These are phyloP conservation scores for Sherardia arvensis DNA, from an alignment of 257 asterid genomes.

Conservation along the genomic window DNA sequence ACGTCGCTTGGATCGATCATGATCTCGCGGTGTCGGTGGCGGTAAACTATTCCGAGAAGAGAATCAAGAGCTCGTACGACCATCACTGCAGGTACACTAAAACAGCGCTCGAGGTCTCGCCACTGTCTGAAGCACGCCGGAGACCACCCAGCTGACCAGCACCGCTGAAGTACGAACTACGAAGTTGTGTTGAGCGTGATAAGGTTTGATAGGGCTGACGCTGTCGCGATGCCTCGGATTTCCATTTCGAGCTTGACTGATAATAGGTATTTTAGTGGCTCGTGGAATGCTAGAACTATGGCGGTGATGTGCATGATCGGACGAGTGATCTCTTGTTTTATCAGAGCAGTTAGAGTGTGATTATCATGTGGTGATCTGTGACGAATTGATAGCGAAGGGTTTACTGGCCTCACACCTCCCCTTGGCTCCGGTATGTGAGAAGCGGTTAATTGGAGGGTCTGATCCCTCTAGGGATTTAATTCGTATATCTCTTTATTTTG, in stretches of 20 bases:
- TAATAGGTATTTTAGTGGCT: constrained; percentile 38
- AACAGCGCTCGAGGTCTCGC: constrained; percentile 32
- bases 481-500: too few relatives aligned
- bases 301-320: constrained; percentile 43
- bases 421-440: too few relatives aligned
- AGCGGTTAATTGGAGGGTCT: too few relatives aligned
- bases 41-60: constrained; percentile 39
- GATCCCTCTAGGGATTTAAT: too few relatives aligned
- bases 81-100: constrained; percentile 54
- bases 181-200: constrained; percentile 10
- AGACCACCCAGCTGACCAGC: constrained; percentile 24
- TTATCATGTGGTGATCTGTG: too few relatives aligned
- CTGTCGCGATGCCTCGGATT: constrained; percentile 40
- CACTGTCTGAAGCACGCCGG: constrained; percentile 30
- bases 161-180: constrained; percentile 6
- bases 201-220: constrained; percentile 29
- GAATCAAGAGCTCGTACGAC: constrained; percentile 57
- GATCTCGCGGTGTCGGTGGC: constrained; percentile 40
- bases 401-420: too few relatives aligned
- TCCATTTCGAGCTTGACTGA: constrained; percentile 27
- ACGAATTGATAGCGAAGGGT: too few relatives aligned
- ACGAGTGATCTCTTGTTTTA: constrained; percentile 33
- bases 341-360: too few relatives aligned
- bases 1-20: constrained; percentile 53
- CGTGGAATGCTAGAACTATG: constrained; percentile 37